Conservation (phyloP, 139 green algal genomes). For the Chlamydomonas incerta region DNA sequence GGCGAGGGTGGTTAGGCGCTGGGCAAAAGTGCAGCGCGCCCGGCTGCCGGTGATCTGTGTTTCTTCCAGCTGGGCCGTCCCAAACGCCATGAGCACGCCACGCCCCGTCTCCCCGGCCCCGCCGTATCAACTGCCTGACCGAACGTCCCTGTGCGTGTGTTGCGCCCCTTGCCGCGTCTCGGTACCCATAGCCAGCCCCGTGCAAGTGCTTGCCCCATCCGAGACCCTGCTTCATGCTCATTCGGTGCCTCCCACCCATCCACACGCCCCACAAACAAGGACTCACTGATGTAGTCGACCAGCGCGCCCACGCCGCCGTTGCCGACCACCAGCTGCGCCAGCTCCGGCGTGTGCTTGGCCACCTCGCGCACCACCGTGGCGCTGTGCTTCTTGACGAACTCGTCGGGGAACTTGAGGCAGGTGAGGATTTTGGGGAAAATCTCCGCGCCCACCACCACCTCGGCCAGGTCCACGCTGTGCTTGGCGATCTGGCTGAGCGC, state of each 20-base stretch:
- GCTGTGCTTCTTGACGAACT: conserved; percentile 85
- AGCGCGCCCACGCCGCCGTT: conserved; percentile 87
- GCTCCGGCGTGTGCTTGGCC: conserved; percentile 92
- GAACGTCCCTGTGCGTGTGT: too few species aligned
- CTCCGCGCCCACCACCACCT: conserved; percentile 91
- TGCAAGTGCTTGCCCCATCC: too few species aligned
- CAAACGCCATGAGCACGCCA: too few species aligned
- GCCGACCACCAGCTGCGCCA: conserved; percentile 89
- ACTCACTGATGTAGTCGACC: conserved; percentile 82
- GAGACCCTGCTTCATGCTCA: not conserved
- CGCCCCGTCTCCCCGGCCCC: too few species aligned
- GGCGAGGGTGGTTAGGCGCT: too few species aligned
- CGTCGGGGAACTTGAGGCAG: conserved; percentile 91
- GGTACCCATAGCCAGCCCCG: too few species aligned
- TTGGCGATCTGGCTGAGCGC: conserved; percentile 89
- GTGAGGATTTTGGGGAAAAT: conserved; percentile 91
- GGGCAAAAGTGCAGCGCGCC: too few species aligned
- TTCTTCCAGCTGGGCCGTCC: too few species aligned
- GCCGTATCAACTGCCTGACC: too few species aligned
- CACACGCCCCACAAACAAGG: too few species aligned
- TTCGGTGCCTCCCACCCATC: not conserved
- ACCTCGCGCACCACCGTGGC: conserved; percentile 79
- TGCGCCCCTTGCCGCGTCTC: too few species aligned
- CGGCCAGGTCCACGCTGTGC: conserved; percentile 90
- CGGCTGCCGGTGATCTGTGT: too few species aligned